Conservation (phyloP, 192 early-diverging fungal species). For the Lobulomyces angularis region DNA sequence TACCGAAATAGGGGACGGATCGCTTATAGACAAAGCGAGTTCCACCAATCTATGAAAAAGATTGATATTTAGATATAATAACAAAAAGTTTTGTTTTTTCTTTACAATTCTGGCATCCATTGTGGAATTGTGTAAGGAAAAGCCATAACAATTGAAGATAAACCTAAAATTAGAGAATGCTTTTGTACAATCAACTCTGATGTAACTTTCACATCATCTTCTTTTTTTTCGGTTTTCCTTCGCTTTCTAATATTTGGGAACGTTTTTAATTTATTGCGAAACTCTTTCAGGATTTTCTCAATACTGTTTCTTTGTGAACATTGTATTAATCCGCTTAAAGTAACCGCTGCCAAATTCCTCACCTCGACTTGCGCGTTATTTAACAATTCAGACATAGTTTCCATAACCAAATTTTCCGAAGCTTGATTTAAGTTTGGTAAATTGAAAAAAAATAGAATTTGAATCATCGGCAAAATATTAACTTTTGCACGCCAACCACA, state of each 20-base stretch:
- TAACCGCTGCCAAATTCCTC: slow-evolving; percentile 40
- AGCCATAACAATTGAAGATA: slow-evolving; percentile 75
- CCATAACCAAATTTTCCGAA: slow-evolving; percentile 46
- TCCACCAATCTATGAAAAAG: no score
- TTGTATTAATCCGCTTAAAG: slow-evolving; percentile 62
- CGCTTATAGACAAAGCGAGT: slow-evolving; percentile 64
- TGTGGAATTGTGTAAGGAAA: slow-evolving; percentile 89
- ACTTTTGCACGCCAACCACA: slow-evolving; percentile 66
- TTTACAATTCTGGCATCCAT: slow-evolving; percentile 80
- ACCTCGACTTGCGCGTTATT: slow-evolving; percentile 83
- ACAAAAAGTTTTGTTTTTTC: no score
- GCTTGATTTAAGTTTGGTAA: slow-evolving; percentile 53
- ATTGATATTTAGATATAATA: no score
- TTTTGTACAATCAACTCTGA: slow-evolving; percentile 47
- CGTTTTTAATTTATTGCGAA: slow-evolving; percentile 6
- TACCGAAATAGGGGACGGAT: slow-evolving; percentile 74
- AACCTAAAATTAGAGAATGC: slow-evolving; percentile 81
- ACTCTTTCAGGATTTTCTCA: slow-evolving; percentile 1
- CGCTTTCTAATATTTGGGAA: not conserved
- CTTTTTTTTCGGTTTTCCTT: not conserved
- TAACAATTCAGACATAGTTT: slow-evolving; percentile 55
- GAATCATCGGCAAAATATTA: slow-evolving; percentile 69
- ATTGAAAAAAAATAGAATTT: slow-evolving; percentile 79
- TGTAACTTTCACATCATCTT: slow-evolving; percentile 19
- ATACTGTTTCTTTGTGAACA: slow-evolving; percentile 62